Evolutionary conservation across 2,329 filamentous ascomycete genomes (phyloP), one percentile per base, ranked within the genome.

Genomic region (Cadophora malorum): DNA sequence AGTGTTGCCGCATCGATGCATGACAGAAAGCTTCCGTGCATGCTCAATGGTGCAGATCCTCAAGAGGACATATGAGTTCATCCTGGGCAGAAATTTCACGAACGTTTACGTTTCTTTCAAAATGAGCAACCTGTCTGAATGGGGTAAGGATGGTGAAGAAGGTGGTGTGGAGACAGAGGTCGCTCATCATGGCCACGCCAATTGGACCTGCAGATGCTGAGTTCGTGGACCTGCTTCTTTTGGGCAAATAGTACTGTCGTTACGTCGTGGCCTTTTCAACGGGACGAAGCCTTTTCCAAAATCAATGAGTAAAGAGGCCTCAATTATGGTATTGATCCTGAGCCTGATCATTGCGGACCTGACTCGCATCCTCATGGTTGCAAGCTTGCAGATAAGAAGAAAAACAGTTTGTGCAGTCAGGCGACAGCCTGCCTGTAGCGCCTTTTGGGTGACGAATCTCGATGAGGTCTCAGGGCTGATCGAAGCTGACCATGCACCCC

Each of bases 361-460:
- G 50, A 53, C 23, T 53, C 50, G 53, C 28, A 58, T 10, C 7
- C 38, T 28, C 5, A 23, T 16, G 0, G 31, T 16, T 58, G 53
- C 31, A 58, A 38, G 31, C 53, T 58, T 58, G 53, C 53, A 58
- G 16, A 35, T 12, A 21, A 38, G 21, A 58, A 58, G 28, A 38
- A 58, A 38, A 53, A 53, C 23, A 28, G 50, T 38, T 28, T 53
- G 50, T 21, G 23, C 23, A 7, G 23, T 16, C 53, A 58, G 53
- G 53, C 33, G 53, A 33, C 53, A 58, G 14, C 41, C 12, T 45
- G 53, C 23, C 28, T 38, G 19, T 58, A 19, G 53, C 28, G 28
- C 31, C 14, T 31, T 31, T 33, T n/a, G 33, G 53, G 33, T 58
- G 53, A 58, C 53, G 33, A 58, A 58, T 58, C 53, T 38, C 28